A percentile compares a stretch with the other conserved stretches of the same genome.
These are phyloP conservation scores for Brettanomyces nanus DNA, from an alignment of 805 yeast species.

Conservation along the genomic window DNA sequence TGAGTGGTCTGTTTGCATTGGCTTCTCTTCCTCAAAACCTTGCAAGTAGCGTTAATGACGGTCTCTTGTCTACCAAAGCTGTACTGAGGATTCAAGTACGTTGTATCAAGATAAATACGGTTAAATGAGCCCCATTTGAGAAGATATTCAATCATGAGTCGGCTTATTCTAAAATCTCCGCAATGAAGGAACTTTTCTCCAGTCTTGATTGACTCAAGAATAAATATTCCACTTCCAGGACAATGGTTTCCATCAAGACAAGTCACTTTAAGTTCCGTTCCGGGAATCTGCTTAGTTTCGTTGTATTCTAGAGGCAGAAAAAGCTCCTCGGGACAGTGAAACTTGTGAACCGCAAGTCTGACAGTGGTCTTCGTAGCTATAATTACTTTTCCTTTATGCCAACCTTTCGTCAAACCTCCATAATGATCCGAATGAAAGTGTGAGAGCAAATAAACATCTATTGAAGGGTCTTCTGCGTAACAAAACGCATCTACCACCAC, in stretches of 20 bases:
- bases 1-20: slow-evolving; percentile 12
- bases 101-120: slow-evolving; percentile 78
- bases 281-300: slow-evolving; percentile 29
- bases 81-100: slow-evolving; percentile 70
- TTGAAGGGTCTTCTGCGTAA: slow-evolving; percentile 35
- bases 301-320: slow-evolving; percentile 33
- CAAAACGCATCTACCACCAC: slow-evolving; percentile 64
- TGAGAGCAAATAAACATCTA: slow-evolving; percentile 51
- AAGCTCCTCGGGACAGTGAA: slow-evolving; percentile 39
- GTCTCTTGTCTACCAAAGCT: slow-evolving; percentile 69
- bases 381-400: slow-evolving; percentile 60
- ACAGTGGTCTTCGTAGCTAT: slow-evolving; percentile 70
- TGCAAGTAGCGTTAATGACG: slow-evolving; percentile 55
- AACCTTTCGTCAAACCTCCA: slow-evolving; percentile 70
- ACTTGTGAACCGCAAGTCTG: slow-evolving; percentile 42
- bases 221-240: slow-evolving; percentile 85
- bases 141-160: slow-evolving; percentile 36
- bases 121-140: slow-evolving; percentile 32
- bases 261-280: slow-evolving; percentile 43
- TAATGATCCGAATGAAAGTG: slow-evolving; percentile 96
- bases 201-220: slow-evolving; percentile 41
- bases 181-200: slow-evolving; percentile 57
- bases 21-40: slow-evolving; percentile 32
- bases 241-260: slow-evolving; percentile 88
- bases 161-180: slow-evolving; percentile 82